Evolutionary conservation across 441 rosid species (phyloP).

Genomic region (Aquilaria agallochum): DNA sequence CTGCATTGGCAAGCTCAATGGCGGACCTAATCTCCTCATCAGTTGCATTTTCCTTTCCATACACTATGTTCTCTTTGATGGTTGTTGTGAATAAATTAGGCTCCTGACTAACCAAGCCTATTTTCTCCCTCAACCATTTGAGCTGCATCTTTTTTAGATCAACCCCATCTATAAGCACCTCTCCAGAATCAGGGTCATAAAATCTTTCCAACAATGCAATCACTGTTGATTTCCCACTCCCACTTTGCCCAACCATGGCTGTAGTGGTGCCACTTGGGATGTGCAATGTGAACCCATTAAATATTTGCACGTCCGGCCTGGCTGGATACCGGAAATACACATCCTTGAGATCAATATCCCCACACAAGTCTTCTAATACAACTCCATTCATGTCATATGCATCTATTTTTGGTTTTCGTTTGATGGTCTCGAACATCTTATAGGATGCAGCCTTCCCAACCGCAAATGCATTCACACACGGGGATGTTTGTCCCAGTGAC

Average conservation of each 20-base stretch:
- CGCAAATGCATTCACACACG: conserved; percentile 53
- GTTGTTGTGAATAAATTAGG: conserved; percentile 62
- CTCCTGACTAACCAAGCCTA: conserved; percentile 80
- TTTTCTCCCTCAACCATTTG: conserved; percentile 62
- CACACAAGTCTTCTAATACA: conserved; percentile 41
- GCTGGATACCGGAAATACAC: conserved; percentile 54
- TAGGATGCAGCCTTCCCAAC: conserved; percentile 68
- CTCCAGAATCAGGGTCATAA: conserved; percentile 72
- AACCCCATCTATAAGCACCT: conserved; percentile 59
- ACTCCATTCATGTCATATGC: conserved; percentile 48
- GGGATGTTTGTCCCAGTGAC: conserved; percentile 73
- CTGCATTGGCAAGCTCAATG: conserved; percentile 64
- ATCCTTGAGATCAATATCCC: conserved; percentile 48
- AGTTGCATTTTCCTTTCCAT: conserved; percentile 65
- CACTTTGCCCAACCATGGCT: conserved; percentile 82
- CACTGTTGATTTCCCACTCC: conserved; percentile 77
- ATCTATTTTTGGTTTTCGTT: conserved; percentile 53
- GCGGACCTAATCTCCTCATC: conserved; percentile 56
- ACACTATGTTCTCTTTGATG: conserved; percentile 65
- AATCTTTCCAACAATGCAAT: conserved; percentile 55
- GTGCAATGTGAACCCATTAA: conserved; percentile 53
- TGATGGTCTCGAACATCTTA: conserved; percentile 75
- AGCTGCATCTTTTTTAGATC: conserved; percentile 49
- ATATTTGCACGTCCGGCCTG: conserved; percentile 53
- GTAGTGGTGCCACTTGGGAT: conserved; percentile 57